Evolutionary conservation across 192 early-diverging fungal species (phyloP), one percentile per base, ranked within the genome.

Genomic region (Backusella parvicylindrica): DNA sequence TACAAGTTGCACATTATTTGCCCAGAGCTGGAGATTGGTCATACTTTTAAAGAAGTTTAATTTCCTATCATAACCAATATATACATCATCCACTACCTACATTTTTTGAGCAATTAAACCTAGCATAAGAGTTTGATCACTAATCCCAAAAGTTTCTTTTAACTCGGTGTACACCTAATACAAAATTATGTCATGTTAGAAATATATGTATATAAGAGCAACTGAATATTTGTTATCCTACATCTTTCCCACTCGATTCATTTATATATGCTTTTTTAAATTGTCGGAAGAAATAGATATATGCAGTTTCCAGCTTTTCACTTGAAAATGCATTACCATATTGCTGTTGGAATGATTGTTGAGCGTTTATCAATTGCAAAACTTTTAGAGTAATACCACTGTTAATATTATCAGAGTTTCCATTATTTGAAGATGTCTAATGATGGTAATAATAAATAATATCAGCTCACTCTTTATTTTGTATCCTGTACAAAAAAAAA

Each of bases 211-310:
- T 47, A 47, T 47, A 1, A 5, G n/a, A n/a, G 6, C 40, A 47
- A 6, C 43, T n/a, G 5, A 47, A n/a, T 7, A n/a, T 47, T n/a
- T 47, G 1, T 1, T 68, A 38, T 35, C 72, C 60, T 68, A 71
- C 76, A 13, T 93, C 82, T 0, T 76, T 47, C 9, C 18, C 9
- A 56, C n/a, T 43, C 16, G 84, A 72, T 72, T 95, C 93, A 66
- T 94, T 90, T 15, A 96, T 86, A 75, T 96, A 96, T 32, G 88
- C 87, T 65, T 92, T 90, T 28, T 91, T 86, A 80, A 96, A 96
- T 60, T 85, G 82, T 2, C 80, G 82, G 74, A 93, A 93, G 66
- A 96, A 89, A 75, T 90, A 90, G 6, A 95, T 65, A 69, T 95
- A 86, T 7, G 94, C 90, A 50, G 89, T 81, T 76, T 96, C 93